phyloP scores from a whole-genome alignment of 1,284 basidiomycete species.

The Cystobasidium pallidum region DNA sequence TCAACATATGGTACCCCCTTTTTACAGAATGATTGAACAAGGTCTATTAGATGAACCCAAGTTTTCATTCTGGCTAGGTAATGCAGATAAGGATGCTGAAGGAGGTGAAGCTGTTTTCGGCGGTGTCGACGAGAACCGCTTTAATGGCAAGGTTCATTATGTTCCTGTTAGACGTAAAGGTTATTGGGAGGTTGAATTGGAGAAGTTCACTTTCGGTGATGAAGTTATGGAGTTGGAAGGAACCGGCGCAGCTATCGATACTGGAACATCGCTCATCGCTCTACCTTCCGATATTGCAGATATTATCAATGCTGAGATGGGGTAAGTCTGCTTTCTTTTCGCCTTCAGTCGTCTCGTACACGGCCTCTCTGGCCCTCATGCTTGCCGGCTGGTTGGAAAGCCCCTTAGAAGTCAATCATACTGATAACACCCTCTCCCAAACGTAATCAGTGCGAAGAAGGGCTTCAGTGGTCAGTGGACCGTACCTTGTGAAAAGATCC shows the following conservation, averaged over 20 bases:
- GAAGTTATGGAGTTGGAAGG: slow-evolving; percentile 83
- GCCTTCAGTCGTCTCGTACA: slow-evolving; percentile 17
- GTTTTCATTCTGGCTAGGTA: slow-evolving; percentile 93
- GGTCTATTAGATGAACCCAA: slow-evolving; percentile 80
- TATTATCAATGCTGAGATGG: slow-evolving; percentile 89
- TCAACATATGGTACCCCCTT: slow-evolving; percentile 89
- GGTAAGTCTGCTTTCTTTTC: slow-evolving; percentile 6
- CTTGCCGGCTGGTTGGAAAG: slow-evolving; percentile 45
- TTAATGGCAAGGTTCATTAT: slow-evolving; percentile 80
- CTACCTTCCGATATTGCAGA: slow-evolving; percentile 94
- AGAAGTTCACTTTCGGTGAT: slow-evolving; percentile 60
- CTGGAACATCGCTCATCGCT: slow-evolving; percentile 87
- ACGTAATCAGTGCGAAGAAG: slow-evolving; percentile 66
- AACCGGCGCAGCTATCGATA: slow-evolving; percentile 95
- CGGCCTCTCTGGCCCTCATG: no score
- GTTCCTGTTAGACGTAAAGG: slow-evolving; percentile 93
- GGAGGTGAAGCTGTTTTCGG: slow-evolving; percentile 94
- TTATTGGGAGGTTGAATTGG: slow-evolving; percentile 73
- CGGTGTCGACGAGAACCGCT: slow-evolving; percentile 80
- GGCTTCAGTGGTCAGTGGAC: slow-evolving; percentile 94
- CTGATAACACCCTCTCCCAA: slow-evolving; percentile 64
- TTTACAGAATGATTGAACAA: slow-evolving; percentile 91
- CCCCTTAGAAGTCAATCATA: slow-evolving; percentile 42
- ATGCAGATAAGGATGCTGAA: slow-evolving; percentile 65
- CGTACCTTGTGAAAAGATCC: slow-evolving; percentile 72